Conservation (phyloP, 495 filamentous ascomycete species). For the Xylaria curta region DNA sequence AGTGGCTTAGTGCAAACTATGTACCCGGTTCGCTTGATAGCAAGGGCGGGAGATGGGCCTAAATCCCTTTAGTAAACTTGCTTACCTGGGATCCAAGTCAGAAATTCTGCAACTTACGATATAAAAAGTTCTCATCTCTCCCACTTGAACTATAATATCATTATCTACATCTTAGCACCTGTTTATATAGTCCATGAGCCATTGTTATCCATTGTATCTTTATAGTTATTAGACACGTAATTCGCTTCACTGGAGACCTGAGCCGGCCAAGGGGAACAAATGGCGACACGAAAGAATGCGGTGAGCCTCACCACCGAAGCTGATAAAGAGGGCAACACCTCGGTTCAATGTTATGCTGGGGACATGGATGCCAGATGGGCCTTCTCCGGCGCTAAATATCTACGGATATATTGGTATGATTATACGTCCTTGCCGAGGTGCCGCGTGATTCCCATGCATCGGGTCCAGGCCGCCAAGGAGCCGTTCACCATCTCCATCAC, state of each 20-base stretch:
- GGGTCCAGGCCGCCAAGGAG: slow-evolving; percentile 63
- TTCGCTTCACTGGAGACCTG: neutral
- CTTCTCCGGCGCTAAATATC: slow-evolving; percentile 51
- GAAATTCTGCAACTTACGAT: neutral
- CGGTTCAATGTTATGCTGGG: neutral
- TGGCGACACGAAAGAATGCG: neutral
- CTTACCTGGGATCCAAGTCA: neutral
- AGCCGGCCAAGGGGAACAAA: neutral
- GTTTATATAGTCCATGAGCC: neutral
- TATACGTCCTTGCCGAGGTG: slow-evolving; percentile 73
- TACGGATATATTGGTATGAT: slow-evolving; percentile 81
- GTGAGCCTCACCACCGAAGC: neutral
- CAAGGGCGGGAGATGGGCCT: neutral
- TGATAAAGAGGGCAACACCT: neutral
- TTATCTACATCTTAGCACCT: neutral
- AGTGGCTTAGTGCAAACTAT: neutral
- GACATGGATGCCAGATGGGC: neutral
- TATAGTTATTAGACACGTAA: neutral
- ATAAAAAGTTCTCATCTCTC: neutral
- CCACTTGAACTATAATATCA: neutral
- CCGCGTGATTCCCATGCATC: slow-evolving; percentile 71
- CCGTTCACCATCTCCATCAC: slow-evolving; percentile 60
- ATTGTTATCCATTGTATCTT: neutral
- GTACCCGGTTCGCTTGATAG: neutral
- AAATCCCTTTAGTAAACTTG: neutral